Evolutionary conservation across 2,329 filamentous ascomycete genomes (phyloP).

Genomic region (Cordyceps tenuipes): DNA sequence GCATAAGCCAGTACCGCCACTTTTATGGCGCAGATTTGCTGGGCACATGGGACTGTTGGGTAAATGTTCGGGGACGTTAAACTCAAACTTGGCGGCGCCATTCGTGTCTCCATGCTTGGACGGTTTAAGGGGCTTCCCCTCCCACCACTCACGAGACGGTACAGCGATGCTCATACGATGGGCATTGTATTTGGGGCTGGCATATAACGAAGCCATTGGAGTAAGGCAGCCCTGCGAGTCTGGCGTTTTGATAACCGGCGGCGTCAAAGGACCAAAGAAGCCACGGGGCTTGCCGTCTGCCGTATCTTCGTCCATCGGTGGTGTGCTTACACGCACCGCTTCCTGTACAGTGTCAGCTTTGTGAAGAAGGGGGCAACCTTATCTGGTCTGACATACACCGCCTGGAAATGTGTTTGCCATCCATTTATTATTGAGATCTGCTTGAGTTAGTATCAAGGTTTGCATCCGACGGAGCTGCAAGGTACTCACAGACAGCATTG

Average conservation of each 20-base stretch:
- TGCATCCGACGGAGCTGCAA: background rate
- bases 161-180: conserved; percentile 18
- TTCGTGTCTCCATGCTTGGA: conserved; percentile 16
- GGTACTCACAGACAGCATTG: background rate
- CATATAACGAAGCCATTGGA: conserved; percentile 7
- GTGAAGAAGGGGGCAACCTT: too few species aligned
- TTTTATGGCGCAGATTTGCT: conserved; percentile 34
- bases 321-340: conserved; percentile 40
- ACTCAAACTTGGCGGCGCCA: conserved; percentile 29
- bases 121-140: conserved; percentile 20
- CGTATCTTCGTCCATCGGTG: conserved; percentile 33
- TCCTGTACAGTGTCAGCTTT: conserved; percentile 30
- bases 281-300: conserved; percentile 29
- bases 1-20: conserved; percentile 39
- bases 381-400: conserved; percentile 23
- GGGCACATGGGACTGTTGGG: conserved; percentile 45
- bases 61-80: conserved; percentile 43
- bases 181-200: conserved; percentile 15
- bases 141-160: conserved; percentile 29
- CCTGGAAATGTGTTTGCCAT: conserved; percentile 21
- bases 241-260: conserved; percentile 16
- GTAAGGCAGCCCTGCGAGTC: background rate
- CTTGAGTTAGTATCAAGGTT: conserved; percentile 13
- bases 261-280: conserved; percentile 35
- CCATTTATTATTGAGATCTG: conserved; percentile 11